Base-by-base conservation (phyloP, 1,284 basidiomycete species). In the Cryptococcus sp. region DNA sequence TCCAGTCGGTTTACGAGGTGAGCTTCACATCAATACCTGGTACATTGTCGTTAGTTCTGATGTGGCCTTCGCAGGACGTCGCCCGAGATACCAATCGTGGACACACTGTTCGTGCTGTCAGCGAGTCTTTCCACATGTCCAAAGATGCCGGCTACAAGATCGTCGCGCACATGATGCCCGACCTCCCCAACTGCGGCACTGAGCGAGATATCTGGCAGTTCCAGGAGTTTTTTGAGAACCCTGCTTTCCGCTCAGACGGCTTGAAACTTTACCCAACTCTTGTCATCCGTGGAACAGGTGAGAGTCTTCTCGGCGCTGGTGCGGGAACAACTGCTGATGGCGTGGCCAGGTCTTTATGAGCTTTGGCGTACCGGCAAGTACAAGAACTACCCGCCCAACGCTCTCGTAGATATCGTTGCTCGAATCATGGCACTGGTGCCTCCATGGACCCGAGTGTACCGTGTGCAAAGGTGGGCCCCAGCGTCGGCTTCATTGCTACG, bases 81-180 rank as follows among this genome's bases (percentile, higher is more conserved):
- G 95, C 95, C 9, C 85, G 95, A 54, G 96, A 99, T 75, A 98
- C 95, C 15, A 99, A 99, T 75, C 88, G 96, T 53, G 91, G 91
- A 0, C 96, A 98, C 79, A 99, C 96, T 23, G 95, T 99, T 51
- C 91, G 93, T 60, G 93, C 96, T 7, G 95, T 98, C 53, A 88
- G 89, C 58, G 95, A 99, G 77, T 93, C 90, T 6, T 99, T 99
- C 79, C 96, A 98, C 72, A 85, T 98, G 66, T 89, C 94, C 37
- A 99, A 99, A 78, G 95, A 99, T 68, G 95, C 95, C 1, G 95
- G 95, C 11, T 99, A 98, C 87, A 99, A 99, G 79, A 92, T 97
- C 55, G 94, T 97, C 42, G 92, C 92, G 18, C 93, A 97, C 72
- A 96, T 96, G 93, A 97, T 97, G 93, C 89, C 92, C 53, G 87